These are phyloP conservation scores for Aegilops tauschii DNA, from an alignment of 176 grass and related monocot species.

Conservation along the genomic window DNA sequence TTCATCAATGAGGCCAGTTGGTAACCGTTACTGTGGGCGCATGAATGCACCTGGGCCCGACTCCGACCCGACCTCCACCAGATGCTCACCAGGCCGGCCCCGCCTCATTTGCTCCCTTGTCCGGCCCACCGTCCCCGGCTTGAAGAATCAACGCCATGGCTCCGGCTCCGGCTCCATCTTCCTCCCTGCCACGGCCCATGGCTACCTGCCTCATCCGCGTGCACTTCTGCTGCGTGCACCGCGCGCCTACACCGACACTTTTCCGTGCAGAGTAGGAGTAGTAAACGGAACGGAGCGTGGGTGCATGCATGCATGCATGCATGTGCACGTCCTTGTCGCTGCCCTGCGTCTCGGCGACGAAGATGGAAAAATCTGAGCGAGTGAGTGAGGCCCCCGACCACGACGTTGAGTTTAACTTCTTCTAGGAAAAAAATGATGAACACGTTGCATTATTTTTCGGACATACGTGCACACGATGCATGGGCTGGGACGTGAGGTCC, in stretches of 20 bases:
- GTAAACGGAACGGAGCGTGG: background rate
- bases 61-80: background rate
- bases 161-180: too few relatives aligned
- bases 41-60: slow-evolving; percentile 6
- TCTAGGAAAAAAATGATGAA: background rate
- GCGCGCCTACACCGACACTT: background rate
- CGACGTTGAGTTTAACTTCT: background rate
- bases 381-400: too few relatives aligned
- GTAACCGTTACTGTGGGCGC: background rate
- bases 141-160: too few relatives aligned
- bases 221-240: too few relatives aligned
- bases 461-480: background rate
- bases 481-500: background rate
- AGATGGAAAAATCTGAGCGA: background rate
- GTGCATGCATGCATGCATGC: background rate
- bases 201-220: background rate
- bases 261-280: background rate
- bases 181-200: background rate
- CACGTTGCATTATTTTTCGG: background rate
- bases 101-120: background rate
- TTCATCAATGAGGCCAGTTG: background rate
- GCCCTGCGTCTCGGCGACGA: background rate
- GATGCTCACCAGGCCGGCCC: background rate
- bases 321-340: background rate
- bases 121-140: background rate